These are phyloP conservation scores for Pleurotus platypus DNA, from an alignment of 768 basidiomycete genomes.

Conservation along the genomic window DNA sequence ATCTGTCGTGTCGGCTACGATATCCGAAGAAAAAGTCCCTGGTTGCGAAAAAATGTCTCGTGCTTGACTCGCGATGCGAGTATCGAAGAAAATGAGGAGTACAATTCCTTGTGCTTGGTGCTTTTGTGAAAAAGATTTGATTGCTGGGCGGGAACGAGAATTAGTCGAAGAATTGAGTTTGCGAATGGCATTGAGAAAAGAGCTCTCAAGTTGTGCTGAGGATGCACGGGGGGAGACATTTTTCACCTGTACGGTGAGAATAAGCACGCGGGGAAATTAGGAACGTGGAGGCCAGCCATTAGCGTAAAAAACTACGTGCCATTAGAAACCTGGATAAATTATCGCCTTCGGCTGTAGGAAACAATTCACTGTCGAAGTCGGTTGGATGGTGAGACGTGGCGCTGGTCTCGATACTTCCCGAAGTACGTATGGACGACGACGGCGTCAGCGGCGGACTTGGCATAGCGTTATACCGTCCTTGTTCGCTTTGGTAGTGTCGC, in stretches of 20 bases:
- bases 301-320: slow-evolving; percentile 9
- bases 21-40: slow-evolving; percentile 25
- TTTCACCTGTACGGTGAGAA: slow-evolving; percentile 27
- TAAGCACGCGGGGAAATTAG: too few relatives aligned
- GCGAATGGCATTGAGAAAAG: slow-evolving; percentile 10
- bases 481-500: background rate
- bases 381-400: slow-evolving; percentile 4
- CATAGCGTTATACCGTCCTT: slow-evolving; percentile 22
- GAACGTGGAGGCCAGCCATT: background rate
- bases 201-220: slow-evolving; percentile 22
- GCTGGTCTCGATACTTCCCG: slow-evolving; percentile 12
- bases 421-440: slow-evolving; percentile 29
- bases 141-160: background rate
- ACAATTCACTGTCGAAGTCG: slow-evolving; percentile 13
- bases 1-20: slow-evolving; percentile 18
- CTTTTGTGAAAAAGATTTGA: background rate
- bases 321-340: slow-evolving; percentile 13
- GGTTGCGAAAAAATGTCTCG: slow-evolving; percentile 15
- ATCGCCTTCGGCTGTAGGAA: slow-evolving; percentile 13
- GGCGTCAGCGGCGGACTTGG: slow-evolving; percentile 56
- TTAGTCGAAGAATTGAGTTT: background rate
- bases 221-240: slow-evolving; percentile 28
- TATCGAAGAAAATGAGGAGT: slow-evolving; percentile 59
- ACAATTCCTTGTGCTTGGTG: slow-evolving; percentile 44
- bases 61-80: slow-evolving; percentile 43